These are phyloP conservation scores for Gigaspora rosea DNA, from an alignment of 192 early-diverging fungal species.

Conservation along the genomic window DNA sequence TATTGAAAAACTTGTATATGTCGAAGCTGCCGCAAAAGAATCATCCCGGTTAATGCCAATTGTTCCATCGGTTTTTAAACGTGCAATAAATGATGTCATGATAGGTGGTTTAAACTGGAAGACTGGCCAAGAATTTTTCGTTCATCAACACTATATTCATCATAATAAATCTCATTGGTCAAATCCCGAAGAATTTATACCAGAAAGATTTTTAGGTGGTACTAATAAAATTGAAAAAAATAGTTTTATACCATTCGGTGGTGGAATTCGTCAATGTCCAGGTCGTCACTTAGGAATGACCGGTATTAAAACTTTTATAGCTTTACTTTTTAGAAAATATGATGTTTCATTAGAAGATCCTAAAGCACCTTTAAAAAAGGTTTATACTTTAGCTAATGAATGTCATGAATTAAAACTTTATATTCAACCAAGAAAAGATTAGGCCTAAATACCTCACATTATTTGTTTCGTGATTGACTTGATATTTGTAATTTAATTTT, in stretches of 20 bases:
- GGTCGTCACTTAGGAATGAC: not conserved
- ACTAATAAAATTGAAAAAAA: conserved; percentile 1
- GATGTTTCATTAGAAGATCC: not conserved
- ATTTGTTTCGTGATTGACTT: not conserved
- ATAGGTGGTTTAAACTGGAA: not conserved
- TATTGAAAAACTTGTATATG: not conserved
- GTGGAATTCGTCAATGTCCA: not conserved
- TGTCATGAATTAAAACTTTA: conserved; percentile 16
- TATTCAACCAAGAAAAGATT: not conserved
- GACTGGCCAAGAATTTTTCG: not conserved
- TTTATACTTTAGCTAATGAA: not conserved
- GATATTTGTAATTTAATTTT: no score
- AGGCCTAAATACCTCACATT: not conserved
- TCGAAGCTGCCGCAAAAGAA: not conserved
- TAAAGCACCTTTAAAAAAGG: not conserved
- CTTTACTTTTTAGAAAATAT: conserved; percentile 6
- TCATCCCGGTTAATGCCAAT: not conserved
- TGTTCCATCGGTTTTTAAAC: not conserved
- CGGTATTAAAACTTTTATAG: not conserved
- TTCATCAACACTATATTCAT: not conserved
- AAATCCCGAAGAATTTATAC: conserved; percentile 10
- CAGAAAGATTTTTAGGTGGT: not conserved
- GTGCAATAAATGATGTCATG: not conserved
- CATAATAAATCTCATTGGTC: not conserved
- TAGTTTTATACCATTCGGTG: conserved; percentile 15